A percentile compares a stretch with the other conserved stretches of the same genome.
Evolutionary conservation across 2,329 filamentous ascomycete genomes (phyloP).

Genomic region (Xylariaceae sp.): DNA sequence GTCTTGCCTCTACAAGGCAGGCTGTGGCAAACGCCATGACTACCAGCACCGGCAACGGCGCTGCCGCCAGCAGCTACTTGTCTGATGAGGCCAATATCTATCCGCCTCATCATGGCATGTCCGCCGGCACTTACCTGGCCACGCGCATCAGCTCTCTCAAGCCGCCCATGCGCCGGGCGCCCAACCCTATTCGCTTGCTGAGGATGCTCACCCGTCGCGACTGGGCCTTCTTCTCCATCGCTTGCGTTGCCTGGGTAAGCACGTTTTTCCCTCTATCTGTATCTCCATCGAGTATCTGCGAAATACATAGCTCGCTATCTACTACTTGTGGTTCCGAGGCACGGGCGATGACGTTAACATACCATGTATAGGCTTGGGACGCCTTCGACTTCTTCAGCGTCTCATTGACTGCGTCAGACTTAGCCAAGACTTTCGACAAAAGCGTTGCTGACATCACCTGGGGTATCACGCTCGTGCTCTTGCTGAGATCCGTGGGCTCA

Average conservation of each 20-base stretch:
- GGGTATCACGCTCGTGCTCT: conserved; percentile 60
- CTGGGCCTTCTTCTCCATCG: conserved; percentile 54
- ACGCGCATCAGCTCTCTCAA: conserved; percentile 54
- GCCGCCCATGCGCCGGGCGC: conserved; percentile 51
- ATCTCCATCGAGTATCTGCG: too few species aligned
- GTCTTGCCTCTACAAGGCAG: not conserved
- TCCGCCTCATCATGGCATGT: conserved; percentile 48
- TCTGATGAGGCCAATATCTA: conserved; percentile 27
- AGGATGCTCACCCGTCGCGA: conserved; percentile 47
- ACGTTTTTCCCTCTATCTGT: not conserved
- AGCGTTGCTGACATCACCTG: conserved; percentile 57
- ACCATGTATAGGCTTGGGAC: conserved; percentile 50
- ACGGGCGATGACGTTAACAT: too few species aligned
- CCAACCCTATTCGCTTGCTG: conserved; percentile 50
- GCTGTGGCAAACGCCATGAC: conserved; percentile 8
- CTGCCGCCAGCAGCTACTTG: conserved; percentile 5
- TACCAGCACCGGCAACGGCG: not conserved
- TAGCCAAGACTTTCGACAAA: conserved; percentile 50
- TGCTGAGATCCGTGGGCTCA: conserved; percentile 56
- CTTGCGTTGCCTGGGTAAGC: conserved; percentile 54
- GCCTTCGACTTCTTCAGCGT: conserved; percentile 66
- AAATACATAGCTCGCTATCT: too few species aligned
- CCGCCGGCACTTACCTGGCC: conserved; percentile 42
- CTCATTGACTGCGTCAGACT: conserved; percentile 52
- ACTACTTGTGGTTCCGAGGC: too few species aligned